A percentile compares a stretch with the other conserved stretches of the same genome.
Conservation (phyloP, 306 rosid genomes). For the Dicorynia guianensis region DNA sequence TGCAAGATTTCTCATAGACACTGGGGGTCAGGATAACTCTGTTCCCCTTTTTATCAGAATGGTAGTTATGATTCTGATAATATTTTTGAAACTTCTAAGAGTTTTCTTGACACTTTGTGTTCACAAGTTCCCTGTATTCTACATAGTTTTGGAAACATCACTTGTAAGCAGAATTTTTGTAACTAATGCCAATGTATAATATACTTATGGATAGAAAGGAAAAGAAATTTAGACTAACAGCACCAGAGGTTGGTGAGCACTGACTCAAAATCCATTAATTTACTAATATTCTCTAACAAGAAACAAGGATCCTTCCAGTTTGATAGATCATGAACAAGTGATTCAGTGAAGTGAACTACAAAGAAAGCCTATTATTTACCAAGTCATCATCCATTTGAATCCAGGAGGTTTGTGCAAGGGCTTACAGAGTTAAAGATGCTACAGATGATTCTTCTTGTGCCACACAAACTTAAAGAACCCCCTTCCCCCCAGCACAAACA, state of each 20-base stretch:
- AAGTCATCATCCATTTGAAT: conserved; percentile 5
- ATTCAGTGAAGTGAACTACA: not conserved
- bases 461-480: too few relatives aligned
- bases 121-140: not conserved
- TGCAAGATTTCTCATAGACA: not conserved
- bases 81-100: conserved; percentile 4
- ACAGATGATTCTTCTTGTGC: too few relatives aligned
- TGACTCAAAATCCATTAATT: not conserved
- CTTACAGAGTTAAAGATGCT: too few relatives aligned
- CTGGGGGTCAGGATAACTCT: not conserved
- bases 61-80: not conserved
- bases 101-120: not conserved
- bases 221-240: not conserved
- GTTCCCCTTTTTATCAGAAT: conserved; percentile 4
- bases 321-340: not conserved
- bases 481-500: too few relatives aligned
- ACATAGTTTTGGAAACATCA: not conserved
- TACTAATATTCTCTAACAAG: not conserved
- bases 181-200: not conserved
- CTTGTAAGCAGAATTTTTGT: not conserved
- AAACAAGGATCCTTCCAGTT: not conserved
- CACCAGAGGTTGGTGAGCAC: not conserved
- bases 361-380: not conserved
- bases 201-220: not conserved
- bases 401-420: too few relatives aligned